Conservation (phyloP, 805 yeast species). For the Nakazawaea ishiwadae region DNA sequence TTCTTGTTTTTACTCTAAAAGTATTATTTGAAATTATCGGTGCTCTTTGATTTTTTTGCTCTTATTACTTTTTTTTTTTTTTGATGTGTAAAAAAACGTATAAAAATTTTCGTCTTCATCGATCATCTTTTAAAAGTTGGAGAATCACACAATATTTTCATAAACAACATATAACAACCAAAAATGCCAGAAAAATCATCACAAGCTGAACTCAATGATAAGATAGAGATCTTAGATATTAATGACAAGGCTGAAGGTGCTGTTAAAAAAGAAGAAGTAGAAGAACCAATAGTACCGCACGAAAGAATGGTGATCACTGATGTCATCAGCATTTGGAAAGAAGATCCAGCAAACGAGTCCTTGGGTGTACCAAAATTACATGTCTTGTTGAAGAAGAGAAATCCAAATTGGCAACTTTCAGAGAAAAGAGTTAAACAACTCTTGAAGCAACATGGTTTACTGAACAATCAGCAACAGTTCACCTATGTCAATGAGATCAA, state of each 20-base stretch:
- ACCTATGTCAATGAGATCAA: constrained; percentile 51
- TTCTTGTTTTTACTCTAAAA: no score
- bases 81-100: no score
- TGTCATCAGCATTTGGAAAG: constrained; percentile 63
- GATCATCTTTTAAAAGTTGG: no score
- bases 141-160: no score
- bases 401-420: constrained; percentile 61
- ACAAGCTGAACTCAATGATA: constrained; percentile 1
- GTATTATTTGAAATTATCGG: no score
- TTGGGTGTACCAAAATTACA: constrained; percentile 52
- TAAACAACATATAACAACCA: no score
- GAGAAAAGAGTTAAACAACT: constrained; percentile 51
- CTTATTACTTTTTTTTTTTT: no score
- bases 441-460: constrained; percentile 53
- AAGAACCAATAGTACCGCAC: constrained; percentile 24
- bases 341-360: constrained; percentile 58
- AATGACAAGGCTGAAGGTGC: constrained; percentile 20
- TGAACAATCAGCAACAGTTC: constrained; percentile 36
- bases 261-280: not conserved
- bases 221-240: constrained; percentile 24
- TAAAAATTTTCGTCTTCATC: no score
- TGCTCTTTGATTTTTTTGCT: no score
- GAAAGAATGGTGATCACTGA: constrained; percentile 55
- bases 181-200: constrained; percentile 3
- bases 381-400: constrained; percentile 40